Evolutionary conservation across 441 rosid species (phyloP).

Genomic region (Syzygium syzygioides): DNA sequence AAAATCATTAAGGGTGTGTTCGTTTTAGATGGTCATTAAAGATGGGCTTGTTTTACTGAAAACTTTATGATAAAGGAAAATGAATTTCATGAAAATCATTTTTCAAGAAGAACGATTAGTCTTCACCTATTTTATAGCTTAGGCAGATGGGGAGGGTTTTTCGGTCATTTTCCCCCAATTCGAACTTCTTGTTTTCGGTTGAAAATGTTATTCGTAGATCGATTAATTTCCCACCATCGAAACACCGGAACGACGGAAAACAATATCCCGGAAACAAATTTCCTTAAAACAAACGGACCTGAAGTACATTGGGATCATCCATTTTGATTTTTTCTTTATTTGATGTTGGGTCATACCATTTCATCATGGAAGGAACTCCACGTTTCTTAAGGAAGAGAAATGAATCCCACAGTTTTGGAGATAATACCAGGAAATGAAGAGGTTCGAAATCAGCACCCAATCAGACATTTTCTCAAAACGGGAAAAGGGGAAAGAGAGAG

Average conservation of each 20-base stretch:
- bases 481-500: neutral
- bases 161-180: rapidly evolving
- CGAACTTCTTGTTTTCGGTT: rapidly evolving
- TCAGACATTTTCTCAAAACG: neutral
- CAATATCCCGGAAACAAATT: rapidly evolving
- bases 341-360: neutral
- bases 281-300: neutral
- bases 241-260: neutral
- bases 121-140: neutral
- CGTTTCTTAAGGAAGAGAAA: neutral
- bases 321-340: neutral
- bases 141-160: neutral
- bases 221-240: neutral
- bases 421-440: neutral
- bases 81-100: neutral
- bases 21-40: neutral
- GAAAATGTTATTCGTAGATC: rapidly evolving
- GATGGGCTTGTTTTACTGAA: neutral
- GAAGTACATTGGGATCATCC: neutral
- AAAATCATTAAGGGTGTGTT: too few species aligned
- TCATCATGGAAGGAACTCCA: neutral
- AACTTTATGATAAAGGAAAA: neutral
- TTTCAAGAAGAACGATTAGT: neutral
- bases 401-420: neutral
- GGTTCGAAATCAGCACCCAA: neutral